A percentile compares a stretch with the other conserved stretches of the same genome.
phyloP scores from a whole-genome alignment of 805 yeast genomes.

The Myxozyma melibiosi region DNA sequence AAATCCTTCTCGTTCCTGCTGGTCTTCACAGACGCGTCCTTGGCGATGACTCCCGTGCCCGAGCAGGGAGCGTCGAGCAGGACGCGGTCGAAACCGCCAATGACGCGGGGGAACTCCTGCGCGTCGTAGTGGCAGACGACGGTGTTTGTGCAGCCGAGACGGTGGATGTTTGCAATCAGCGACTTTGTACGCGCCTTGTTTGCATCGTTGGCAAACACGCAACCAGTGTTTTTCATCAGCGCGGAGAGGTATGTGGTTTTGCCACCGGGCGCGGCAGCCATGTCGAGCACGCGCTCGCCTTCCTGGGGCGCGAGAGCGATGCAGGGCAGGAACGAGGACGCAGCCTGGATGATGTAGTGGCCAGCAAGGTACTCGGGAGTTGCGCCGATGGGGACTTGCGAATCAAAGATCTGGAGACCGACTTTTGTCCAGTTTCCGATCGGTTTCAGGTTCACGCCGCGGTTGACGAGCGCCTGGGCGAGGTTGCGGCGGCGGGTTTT shows the following conservation, averaged over 20 bases:
- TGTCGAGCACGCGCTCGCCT: slow-evolving; percentile 90
- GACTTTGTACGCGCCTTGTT: slow-evolving; percentile 96
- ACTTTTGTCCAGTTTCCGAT: slow-evolving; percentile 98
- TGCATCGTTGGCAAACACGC: slow-evolving; percentile 95
- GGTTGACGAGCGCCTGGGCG: slow-evolving; percentile 90
- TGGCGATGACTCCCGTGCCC: slow-evolving; percentile 98
- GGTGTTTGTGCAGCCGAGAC: slow-evolving; percentile 94
- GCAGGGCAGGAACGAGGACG: slow-evolving; percentile 95
- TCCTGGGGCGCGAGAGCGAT: slow-evolving; percentile 98
- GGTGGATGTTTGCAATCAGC: slow-evolving; percentile 93
- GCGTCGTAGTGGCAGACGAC: slow-evolving; percentile 98
- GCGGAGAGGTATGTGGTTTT: slow-evolving; percentile 94
- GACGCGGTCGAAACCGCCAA: slow-evolving; percentile 96
- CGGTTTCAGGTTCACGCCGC: slow-evolving; percentile 97
- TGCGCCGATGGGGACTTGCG: slow-evolving; percentile 99
- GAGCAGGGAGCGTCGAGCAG: slow-evolving; percentile 98
- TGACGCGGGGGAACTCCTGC: slow-evolving; percentile 95
- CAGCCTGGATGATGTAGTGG: slow-evolving; percentile 96
- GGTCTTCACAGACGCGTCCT: slow-evolving; percentile 92
- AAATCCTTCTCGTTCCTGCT: slow-evolving; percentile 95
- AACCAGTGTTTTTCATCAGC: slow-evolving; percentile 96
- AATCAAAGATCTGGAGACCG: slow-evolving; percentile 94
- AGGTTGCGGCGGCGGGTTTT: slow-evolving; percentile 93
- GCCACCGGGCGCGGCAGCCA: slow-evolving; percentile 99
- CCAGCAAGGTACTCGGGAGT: slow-evolving; percentile 99